Base-by-base conservation (phyloP, 768 basidiomycete genomes). In the Suillus clintonianus region DNA sequence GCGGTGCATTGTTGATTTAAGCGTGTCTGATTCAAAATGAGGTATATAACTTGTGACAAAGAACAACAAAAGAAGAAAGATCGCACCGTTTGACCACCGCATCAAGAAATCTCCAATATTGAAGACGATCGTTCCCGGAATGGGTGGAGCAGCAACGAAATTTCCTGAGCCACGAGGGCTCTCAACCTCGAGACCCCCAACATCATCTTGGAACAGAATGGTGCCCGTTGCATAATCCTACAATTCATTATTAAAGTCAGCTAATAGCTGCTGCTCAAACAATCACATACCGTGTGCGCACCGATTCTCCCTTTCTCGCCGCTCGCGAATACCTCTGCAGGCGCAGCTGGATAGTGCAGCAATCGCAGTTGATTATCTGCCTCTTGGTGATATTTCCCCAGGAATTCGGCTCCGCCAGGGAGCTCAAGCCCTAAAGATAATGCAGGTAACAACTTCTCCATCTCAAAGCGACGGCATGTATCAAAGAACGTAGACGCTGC, bases 101-200 rank as follows among this genome's bases (percentile, higher is more conserved):
- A 81, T 81, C 65, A 85, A 69, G 62, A 83, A 80, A 66, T 85
- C 82, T 1, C 81, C 84, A 2, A 82, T 81, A 59, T 86, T 86
- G 24, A 86, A 81, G 11, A 86, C 75, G 13, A 85, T 69, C 0
- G 83, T 76, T 4, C 81, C 82, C 10, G 79, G 76, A 19, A 86
- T 64, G 1, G 84, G 80, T 5, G 78, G 74, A 1, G 78, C 83
- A 37, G 79, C 72, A 76, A 72, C 62, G 66, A 82, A 83, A 48
- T 71, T 59, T 2, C 83, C 85, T 5, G 83, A 80, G 22, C 72
- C 68, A 45, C 78, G 74, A 0, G 85, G 85, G 68, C 84, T 81
- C 69, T 88, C 85, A 5, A 89, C 82, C 68, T 90, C 86, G 4
- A 89, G 77, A 0, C 89, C 89, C 7, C 87, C 87, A 3, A 82